A percentile compares a stretch with the other conserved stretches of the same genome.
phyloP scores from a whole-genome alignment of 1,284 basidiomycete genomes.

The Farysia itapuensis region DNA sequence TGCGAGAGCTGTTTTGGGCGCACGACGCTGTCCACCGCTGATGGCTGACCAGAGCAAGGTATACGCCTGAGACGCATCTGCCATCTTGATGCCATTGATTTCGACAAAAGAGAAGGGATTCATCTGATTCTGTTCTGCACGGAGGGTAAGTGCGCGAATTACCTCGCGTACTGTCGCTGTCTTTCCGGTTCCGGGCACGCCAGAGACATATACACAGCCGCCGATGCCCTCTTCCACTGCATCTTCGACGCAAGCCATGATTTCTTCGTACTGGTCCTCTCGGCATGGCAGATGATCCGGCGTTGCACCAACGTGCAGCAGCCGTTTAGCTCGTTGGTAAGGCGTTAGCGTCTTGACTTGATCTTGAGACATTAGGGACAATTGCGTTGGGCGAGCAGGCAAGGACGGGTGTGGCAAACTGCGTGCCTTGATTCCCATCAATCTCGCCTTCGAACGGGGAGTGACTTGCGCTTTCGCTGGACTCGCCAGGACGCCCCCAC shows the following conservation, averaged over 20 bases:
- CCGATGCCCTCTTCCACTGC: conserved; percentile 88
- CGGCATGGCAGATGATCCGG: conserved; percentile 88
- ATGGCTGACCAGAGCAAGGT: conserved; percentile 53
- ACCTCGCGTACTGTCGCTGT: conserved; percentile 90
- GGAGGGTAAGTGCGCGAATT: conserved; percentile 66
- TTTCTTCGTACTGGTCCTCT: conserved; percentile 79
- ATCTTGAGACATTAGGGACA: conserved; percentile 29
- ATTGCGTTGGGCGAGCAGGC: conserved; percentile 37
- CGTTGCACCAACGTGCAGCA: conserved; percentile 88
- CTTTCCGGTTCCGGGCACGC: conserved; percentile 86
- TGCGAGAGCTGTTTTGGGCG: conserved; percentile 46
- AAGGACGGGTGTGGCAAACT: conserved; percentile 34
- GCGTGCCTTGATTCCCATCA: conserved; percentile 27
- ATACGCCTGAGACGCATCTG: conserved; percentile 53
- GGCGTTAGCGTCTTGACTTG: conserved; percentile 29
- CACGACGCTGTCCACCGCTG: conserved; percentile 32
- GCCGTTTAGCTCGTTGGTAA: conserved; percentile 56
- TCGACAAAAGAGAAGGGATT: conserved; percentile 95
- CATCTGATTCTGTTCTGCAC: conserved; percentile 69
- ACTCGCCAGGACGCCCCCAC: conserved; percentile 14
- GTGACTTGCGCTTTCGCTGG: conserved; percentile 32
- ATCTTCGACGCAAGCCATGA: conserved; percentile 78
- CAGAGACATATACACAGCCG: conserved; percentile 93
- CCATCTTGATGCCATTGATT: conserved; percentile 84
- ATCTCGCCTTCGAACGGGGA: conserved; percentile 29